Percentiles rank a stretch among this genome's conserved stretches.
Conservation (phyloP, 352 stramenopile genomes). For the Pythium sukuiense region DNA sequence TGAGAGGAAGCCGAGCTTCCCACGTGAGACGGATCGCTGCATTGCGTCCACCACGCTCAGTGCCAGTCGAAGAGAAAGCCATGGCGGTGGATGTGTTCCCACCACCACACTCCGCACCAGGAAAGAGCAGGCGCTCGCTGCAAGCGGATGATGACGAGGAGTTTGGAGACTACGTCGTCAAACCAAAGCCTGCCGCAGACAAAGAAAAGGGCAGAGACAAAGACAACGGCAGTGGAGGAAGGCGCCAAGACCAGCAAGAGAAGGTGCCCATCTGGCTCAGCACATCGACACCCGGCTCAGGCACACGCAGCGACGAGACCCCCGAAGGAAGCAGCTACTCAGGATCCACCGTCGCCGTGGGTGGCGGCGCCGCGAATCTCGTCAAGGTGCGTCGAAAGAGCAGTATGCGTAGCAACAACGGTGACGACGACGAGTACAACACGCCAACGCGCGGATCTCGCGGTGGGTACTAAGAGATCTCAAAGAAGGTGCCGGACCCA, state of each 20-base stretch:
- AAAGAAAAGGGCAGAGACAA: slow-evolving; percentile 8
- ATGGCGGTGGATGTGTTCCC: slow-evolving; percentile 64
- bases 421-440: slow-evolving; percentile 34
- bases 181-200: neutral
- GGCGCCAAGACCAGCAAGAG: slow-evolving; percentile 24
- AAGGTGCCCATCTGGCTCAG: slow-evolving; percentile 66
- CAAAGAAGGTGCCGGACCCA: neutral
- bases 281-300: slow-evolving; percentile 14
- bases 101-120: slow-evolving; percentile 64
- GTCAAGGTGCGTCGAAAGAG: slow-evolving; percentile 73
- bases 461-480: slow-evolving; percentile 8
- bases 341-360: slow-evolving; percentile 30
- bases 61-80: slow-evolving; percentile 66
- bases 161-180: slow-evolving; percentile 30
- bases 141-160: slow-evolving; percentile 23
- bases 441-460: slow-evolving; percentile 2
- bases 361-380: slow-evolving; percentile 56
- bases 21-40: slow-evolving; percentile 73
- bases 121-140: slow-evolving; percentile 46
- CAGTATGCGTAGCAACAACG: slow-evolving; percentile 48
- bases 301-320: neutral
- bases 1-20: slow-evolving; percentile 68
- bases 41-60: slow-evolving; percentile 57
- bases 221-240: neutral
- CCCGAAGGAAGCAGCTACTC: slow-evolving; percentile 12